These are phyloP conservation scores for Sporothrix inflata DNA, from an alignment of 2,329 filamentous ascomycete genomes.

Conservation along the genomic window DNA sequence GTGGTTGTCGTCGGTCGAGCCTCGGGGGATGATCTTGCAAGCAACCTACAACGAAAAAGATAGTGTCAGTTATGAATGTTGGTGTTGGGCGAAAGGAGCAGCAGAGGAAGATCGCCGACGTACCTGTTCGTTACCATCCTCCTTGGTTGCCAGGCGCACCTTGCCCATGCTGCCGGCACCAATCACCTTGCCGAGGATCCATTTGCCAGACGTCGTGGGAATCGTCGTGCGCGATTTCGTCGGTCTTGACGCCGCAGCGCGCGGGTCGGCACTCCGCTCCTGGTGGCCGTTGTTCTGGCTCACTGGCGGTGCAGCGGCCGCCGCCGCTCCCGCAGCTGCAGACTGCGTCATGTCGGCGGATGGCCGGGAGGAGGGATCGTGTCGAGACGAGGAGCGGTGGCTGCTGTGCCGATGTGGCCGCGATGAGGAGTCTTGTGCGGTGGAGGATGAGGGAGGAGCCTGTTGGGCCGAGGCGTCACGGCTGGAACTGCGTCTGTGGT, in stretches of 20 bases:
- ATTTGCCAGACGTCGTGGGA: conserved; percentile 86
- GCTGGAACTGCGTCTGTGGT: conserved; percentile 54
- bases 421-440: conserved; percentile 52
- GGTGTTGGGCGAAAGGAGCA: too few species aligned
- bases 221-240: conserved; percentile 76
- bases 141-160: conserved; percentile 91
- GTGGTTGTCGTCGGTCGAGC: conserved; percentile 83
- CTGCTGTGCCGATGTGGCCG: conserved; percentile 54
- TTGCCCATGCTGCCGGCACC: conserved; percentile 99
- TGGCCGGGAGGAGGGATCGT: conserved; percentile 23
- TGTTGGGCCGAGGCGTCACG: conserved; percentile 55
- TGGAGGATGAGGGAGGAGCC: neutral
- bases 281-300: conserved; percentile 20
- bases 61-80: conserved; percentile 25
- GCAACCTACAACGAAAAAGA: conserved; percentile 68
- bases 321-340: conserved; percentile 45
- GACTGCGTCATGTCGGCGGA: conserved; percentile 40
- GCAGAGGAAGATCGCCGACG: conserved; percentile 35
- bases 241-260: conserved; percentile 54
- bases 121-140: conserved; percentile 89
- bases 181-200: conserved; percentile 94
- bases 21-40: conserved; percentile 94
- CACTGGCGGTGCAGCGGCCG: neutral
- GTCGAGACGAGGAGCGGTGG: conserved; percentile 48
- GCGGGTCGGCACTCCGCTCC: conserved; percentile 50